Conservation (phyloP, 306 rosid genomes). For the Vigna mungo region DNA sequence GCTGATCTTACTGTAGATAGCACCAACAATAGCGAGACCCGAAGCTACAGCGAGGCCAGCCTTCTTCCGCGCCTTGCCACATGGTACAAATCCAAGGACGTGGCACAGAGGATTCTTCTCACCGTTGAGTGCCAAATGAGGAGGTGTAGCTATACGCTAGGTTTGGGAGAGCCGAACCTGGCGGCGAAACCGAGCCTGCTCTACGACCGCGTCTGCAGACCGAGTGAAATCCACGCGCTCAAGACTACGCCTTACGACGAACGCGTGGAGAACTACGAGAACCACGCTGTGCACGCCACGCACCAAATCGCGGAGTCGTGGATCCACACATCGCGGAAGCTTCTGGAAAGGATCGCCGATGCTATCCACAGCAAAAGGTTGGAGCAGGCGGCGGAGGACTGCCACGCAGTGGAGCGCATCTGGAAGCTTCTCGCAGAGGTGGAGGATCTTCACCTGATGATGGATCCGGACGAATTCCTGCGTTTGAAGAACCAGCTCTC, state of each 20-base stretch:
- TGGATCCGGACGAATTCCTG: slow-evolving; percentile 90
- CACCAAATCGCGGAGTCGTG: slow-evolving; percentile 85
- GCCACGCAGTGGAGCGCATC: slow-evolving; percentile 72
- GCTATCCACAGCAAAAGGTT: slow-evolving; percentile 48
- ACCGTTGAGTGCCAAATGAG: slow-evolving; percentile 81
- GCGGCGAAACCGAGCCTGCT: slow-evolving; percentile 65
- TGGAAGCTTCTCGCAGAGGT: slow-evolving; percentile 86
- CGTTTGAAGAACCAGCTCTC: slow-evolving; percentile 65
- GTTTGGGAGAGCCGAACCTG: slow-evolving; percentile 84
- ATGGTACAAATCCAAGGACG: slow-evolving; percentile 69
- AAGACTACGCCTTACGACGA: slow-evolving; percentile 54
- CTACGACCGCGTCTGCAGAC: slow-evolving; percentile 78
- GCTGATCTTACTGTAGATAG: slow-evolving; percentile 45
- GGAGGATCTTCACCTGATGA: slow-evolving; percentile 72
- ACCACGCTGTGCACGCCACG: slow-evolving; percentile 70
- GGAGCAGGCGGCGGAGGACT: slow-evolving; percentile 64
- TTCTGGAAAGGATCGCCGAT: slow-evolving; percentile 54
- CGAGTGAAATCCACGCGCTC: slow-evolving; percentile 60
- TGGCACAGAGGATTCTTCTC: slow-evolving; percentile 70
- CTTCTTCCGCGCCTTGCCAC: slow-evolving; percentile 74
- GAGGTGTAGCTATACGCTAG: slow-evolving; percentile 76
- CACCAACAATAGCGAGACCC: slow-evolving; percentile 18
- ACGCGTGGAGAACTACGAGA: slow-evolving; percentile 67
- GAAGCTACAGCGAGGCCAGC: slow-evolving; percentile 72
- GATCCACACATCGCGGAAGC: slow-evolving; percentile 58